phyloP scores from a whole-genome alignment of 495 filamentous ascomycete genomes.

The Extremus antarcticus region DNA sequence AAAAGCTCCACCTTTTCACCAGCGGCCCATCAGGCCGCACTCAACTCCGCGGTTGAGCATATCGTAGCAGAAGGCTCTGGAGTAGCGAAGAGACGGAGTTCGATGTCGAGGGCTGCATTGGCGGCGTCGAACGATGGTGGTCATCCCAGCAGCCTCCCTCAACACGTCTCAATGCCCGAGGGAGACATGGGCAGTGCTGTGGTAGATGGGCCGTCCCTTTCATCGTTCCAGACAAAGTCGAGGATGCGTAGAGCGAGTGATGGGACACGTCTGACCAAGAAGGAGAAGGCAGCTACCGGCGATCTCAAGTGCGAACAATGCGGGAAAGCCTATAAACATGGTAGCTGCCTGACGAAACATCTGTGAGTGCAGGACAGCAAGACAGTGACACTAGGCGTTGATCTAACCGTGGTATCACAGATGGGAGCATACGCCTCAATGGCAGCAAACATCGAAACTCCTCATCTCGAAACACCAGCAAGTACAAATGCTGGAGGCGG shows the following conservation, averaged over 20 bases:
- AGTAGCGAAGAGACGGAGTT: slow-evolving; percentile 31
- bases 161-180: slow-evolving; percentile 23
- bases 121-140: slow-evolving; percentile 19
- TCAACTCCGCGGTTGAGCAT: slow-evolving; percentile 58
- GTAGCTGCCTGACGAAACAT: slow-evolving; percentile 99
- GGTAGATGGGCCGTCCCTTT: slow-evolving; percentile 34
- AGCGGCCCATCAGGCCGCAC: slow-evolving; percentile 60
- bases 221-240: slow-evolving; percentile 43
- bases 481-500: slow-evolving; percentile 92
- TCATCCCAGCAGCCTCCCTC: slow-evolving; percentile 30
- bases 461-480: slow-evolving; percentile 99
- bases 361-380: slow-evolving; percentile 98
- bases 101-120: slow-evolving; percentile 23
- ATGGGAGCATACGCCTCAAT: slow-evolving; percentile 99
- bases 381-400: slow-evolving; percentile 20
- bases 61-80: slow-evolving; percentile 20
- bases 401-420: slow-evolving; percentile 40
- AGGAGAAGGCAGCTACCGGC: slow-evolving; percentile 58
- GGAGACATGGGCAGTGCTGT: slow-evolving; percentile 25
- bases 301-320: slow-evolving; percentile 96
- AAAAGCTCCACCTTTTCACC: slow-evolving; percentile 83
- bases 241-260: slow-evolving; percentile 77
- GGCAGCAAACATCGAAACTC: slow-evolving; percentile 93
- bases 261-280: slow-evolving; percentile 65
- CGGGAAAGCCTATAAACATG: slow-evolving; percentile 99